Evolutionary conservation across 2,329 filamentous ascomycete genomes (phyloP).

Genomic region (Sporothrix mexicana): DNA sequence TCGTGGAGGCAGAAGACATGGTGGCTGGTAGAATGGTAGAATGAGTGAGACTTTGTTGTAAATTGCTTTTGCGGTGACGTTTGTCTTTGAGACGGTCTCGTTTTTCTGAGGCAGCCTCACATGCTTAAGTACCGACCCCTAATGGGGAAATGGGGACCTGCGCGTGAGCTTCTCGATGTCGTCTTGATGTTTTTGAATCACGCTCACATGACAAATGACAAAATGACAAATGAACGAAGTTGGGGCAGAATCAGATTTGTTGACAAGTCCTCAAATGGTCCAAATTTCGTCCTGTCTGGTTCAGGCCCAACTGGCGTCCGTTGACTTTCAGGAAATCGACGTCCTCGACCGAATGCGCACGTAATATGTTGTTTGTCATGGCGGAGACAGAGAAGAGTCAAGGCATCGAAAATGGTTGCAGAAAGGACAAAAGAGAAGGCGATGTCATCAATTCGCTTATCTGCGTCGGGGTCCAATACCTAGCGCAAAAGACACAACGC

Average conservation of each 20-base stretch:
- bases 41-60: not conserved
- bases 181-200: no score
- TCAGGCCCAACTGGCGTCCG: not conserved
- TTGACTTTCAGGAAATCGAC: not conserved
- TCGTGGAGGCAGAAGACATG: not conserved
- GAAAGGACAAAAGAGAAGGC: not conserved
- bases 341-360: not conserved
- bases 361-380: slow-evolving; percentile 8
- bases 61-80: no score
- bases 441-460: slow-evolving; percentile 2
- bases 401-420: no score
- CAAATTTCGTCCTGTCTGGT: not conserved
- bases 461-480: not conserved
- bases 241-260: no score
- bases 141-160: no score
- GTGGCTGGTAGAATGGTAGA: not conserved
- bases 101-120: no score
- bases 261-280: no score
- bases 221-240: not conserved
- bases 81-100: no score
- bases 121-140: no score
- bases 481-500: not conserved
- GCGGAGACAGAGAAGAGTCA: not conserved
- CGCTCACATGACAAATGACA: not conserved
- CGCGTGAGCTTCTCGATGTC: no score